Base-by-base conservation (phyloP, 768 basidiomycete genomes). In the Naganishia onofrii region DNA sequence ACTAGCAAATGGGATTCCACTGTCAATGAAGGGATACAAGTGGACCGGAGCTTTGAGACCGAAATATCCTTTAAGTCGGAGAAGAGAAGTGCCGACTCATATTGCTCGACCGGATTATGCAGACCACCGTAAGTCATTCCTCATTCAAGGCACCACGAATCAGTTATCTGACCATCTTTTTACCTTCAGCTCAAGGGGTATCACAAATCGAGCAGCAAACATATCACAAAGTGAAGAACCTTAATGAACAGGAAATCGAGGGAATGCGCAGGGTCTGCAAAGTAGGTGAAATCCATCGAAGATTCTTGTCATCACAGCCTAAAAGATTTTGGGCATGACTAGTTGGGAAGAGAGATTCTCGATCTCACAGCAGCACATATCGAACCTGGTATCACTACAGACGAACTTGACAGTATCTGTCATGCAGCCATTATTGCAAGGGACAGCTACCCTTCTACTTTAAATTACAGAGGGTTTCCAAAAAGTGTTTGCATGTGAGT, bases 401-500 rank as follows among this genome's bases (percentile, higher is more conserved):
- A 98, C 77, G 92, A 93, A 77, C 85, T 99, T 31, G 96, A 99
- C 81, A 88, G 87, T 68, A 88, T 97, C 73, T 93, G 95, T 19
- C 96, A 99, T 82, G 87, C 91, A 73, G 96, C 90, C 19, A 90
- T 85, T 72, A 88, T 98, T 72, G 89, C 94, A 82, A 85, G 94
- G 64, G 88, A 92, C 74, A 87, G 91, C 26, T 99, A 99, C 81
- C 96, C 96, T 0, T 93, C 91, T 28, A 91, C 96, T 52, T 84
- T 98, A 70, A 92, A 92, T 77, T 99, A 99, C 82, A 86, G 88
- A 66, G 84, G 86, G 42, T 98, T 89, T 78, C 95, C 96, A 15
- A 97, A 97, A 84, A 97, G 93, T 32, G 87, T 95, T 44, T 99
- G 96, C 90, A 93, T 90, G 88, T 92, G 83, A 74, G 92, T 85